Base-by-base conservation (phyloP, 1,139 yeast genomes). In the Debaryomyces fabryi region DNA sequence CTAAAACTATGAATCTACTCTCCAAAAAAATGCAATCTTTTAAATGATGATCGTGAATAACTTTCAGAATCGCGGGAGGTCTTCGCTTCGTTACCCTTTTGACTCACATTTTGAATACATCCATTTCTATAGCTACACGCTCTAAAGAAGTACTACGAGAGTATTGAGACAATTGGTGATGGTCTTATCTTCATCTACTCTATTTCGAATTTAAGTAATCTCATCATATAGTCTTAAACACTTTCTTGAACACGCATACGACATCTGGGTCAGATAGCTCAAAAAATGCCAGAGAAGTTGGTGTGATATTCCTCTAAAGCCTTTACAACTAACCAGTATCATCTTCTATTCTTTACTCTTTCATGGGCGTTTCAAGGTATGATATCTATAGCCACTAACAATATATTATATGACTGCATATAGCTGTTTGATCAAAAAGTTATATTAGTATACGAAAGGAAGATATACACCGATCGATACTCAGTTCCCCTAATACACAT, bases 401-500 rank as follows among this genome's bases (percentile, higher is more conserved):
- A 21, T 21, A 21, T 15, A 32, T 32, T 3, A 4, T 7, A 6
- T 9, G 18, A 15, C 38, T 35, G 38, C 10, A 35, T 35, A 35
- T 35, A 35, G 10, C 6, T 3, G 4, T n/a, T 18, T 8, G 21
- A 35, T 35, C 25, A 35, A n/a, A 32, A 15, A 16, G 25, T 20
- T 21, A n/a, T 34, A 35, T 12, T 12, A 9, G 16, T 3, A 16
- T 13, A 20, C n/a, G 20, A 25, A 24, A 7, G 4, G 35, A 15
- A 16, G 23, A 35, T 12, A 35, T 9, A 16, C 6, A 20, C 25
- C 15, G 9, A 3, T 12, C 3, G 38, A 20, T 24, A 21, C 21
- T 15, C 21, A 21, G 10, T n/a, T 12, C 29, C 20, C 30, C 3
- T 27, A 29, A 13, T 40, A 40, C 35, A 18, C 13, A 65, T 67